Evolutionary conservation across 805 yeast species (phyloP), one percentile per base, ranked within the genome.

Genomic region (Hanseniaspora singularis): DNA sequence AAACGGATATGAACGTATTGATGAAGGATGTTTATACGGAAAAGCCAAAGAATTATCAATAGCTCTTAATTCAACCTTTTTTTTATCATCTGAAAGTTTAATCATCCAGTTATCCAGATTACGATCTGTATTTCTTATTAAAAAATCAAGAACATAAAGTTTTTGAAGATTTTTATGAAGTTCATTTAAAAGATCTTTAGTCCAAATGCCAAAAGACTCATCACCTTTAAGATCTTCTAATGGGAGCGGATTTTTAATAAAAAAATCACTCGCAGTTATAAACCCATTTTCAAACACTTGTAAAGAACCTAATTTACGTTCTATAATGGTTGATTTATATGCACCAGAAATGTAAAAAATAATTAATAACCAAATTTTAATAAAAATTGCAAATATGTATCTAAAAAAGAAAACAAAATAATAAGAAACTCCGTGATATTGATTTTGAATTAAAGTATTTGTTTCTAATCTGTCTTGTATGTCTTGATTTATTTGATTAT

Each of bases 21-120:
- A 86, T 59, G 81, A 83, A 0, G 88, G 88, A 52, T 79, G 85
- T 55, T 81, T 80, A 86, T 86, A 81, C 4, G 89, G 88, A 54
- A 77, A 80, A 0, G 87, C 70, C 26, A 81, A 64, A 0, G 87
- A 87, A 14, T 83, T 78, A 55, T 81, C 88, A 38, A 81, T 81
- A 0, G 88, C 89, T 2, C 84, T 86, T 26, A 81, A 66, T 42
- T 65, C 68, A 12, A 81, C 50, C 14, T 52, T 52, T 15, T 54
- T 51, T 71, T 76, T 72, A n/a, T 68, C 71, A 4, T 16, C 39
- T 9, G 33, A 33, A 15, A 77, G 53, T 47, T 68, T 68, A 18
- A 81, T 70, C 89, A 81, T 81, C 88, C 88, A 81, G 54, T 81
- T 81, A 55, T 81, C 88, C 10, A 76, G 58, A 0, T 84, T 83